Evolutionary conservation across 1,284 basidiomycete genomes (phyloP), one percentile per base, ranked within the genome.

Genomic region (Fomes fomentarius): DNA sequence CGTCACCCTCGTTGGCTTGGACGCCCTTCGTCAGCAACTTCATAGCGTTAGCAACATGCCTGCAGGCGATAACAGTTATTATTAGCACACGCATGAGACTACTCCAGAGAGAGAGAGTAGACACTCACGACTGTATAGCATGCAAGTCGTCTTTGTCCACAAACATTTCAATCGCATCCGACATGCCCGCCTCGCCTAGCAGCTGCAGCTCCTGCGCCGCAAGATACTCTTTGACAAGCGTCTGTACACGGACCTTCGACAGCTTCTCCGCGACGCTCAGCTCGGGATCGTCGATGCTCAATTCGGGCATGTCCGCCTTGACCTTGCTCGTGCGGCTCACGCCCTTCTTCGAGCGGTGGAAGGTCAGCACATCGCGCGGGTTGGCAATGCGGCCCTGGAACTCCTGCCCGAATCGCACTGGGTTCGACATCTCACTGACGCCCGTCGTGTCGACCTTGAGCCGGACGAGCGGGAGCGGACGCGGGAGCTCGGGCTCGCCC

Each of bases 101-200:
- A 25, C 10, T 12, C 10, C 28, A 38, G 19, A 22, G 4, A 4
- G 14, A 17, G 9, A 24, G 8, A 10, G n/a, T n/a, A n/a, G n/a
- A n/a, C n/a, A 83, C 87, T 63, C 60, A 96, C 94, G 78, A 82
- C 58, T 88, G 85, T 67, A 98, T 95, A 4, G 95, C 91, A 75
- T 95, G 91, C 39, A 84, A 86, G 71, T 96, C 94, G 64, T 96
- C 95, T 77, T 98, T 98, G 70, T 96, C 94, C 52, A 98, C 94
- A 73, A 93, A 97, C 67, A 87, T 81, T 76, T 93, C 89, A 52
- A 98, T 94, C 7, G 95, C 95, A 67, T 94, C 89, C 41, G 89
- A 88, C 87, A 98, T 91, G 17, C 90, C 93, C 38, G 78, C 79
- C 72, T 96, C 93, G 1, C 89, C 90, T 15, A 98, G 74, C 44